Conservation (phyloP, 768 basidiomycete genomes). For the Boletus subparvulus region DNA sequence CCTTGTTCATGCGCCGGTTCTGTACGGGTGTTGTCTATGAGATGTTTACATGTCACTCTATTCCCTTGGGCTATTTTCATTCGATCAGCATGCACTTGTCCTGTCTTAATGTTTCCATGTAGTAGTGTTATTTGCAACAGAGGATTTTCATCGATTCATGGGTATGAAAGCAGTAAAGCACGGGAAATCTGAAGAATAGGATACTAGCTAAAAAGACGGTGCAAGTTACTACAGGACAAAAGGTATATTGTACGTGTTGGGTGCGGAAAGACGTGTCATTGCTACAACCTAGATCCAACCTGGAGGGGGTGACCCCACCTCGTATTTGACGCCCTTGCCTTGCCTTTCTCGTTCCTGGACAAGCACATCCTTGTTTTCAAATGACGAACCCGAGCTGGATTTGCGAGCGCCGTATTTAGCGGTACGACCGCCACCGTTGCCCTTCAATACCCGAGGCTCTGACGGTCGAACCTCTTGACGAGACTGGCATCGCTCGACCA, state of each 20-base stretch:
- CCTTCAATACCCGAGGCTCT: slow-evolving; percentile 6
- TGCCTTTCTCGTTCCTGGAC: slow-evolving; percentile 18
- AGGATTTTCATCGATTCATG: slow-evolving; percentile 4
- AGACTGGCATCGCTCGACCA: slow-evolving; percentile 53
- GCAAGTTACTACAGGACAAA: background rate
- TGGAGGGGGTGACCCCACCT: slow-evolving; percentile 33
- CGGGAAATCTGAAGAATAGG: background rate
- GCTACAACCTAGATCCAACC: slow-evolving; percentile 45
- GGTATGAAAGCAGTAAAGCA: background rate
- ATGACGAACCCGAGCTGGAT: slow-evolving; percentile 9
- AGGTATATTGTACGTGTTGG: background rate
- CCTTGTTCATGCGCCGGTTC: slow-evolving; percentile 28
- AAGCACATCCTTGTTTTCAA: slow-evolving; percentile 11
- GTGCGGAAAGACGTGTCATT: background rate
- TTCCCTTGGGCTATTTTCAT: slow-evolving; percentile 19
- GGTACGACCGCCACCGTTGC: background rate
- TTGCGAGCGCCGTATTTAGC: background rate
- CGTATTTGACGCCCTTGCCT: background rate
- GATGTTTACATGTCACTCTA: slow-evolving; percentile 23
- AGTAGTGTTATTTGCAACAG: slow-evolving; percentile 21
- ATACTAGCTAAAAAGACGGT: background rate
- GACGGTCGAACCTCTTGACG: slow-evolving; percentile 10
- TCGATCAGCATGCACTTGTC: slow-evolving; percentile 14
- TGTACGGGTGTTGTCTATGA: slow-evolving; percentile 31
- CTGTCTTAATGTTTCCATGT: slow-evolving; percentile 22